Percentiles rank a stretch among this genome's conserved stretches.
Evolutionary conservation across 345 rosid genomes (phyloP).

Genomic region (Citrus reticulata): DNA sequence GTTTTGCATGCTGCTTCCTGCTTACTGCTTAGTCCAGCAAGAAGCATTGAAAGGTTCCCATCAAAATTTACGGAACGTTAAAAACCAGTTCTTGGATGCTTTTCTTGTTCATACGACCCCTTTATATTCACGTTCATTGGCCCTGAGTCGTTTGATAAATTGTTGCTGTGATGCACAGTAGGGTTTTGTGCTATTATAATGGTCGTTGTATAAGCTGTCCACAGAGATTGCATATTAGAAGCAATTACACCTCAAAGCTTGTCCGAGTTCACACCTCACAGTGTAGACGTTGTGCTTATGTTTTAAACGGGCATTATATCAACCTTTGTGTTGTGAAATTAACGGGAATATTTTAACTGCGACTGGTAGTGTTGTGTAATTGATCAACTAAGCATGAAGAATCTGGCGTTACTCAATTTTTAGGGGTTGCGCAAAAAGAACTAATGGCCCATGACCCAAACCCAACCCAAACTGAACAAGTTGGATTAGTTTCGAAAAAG

Average conservation of each 20-base stretch:
- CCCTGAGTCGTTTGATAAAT: not conserved
- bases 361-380: not conserved
- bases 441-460: no score
- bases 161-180: not conserved
- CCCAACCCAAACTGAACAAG: no score
- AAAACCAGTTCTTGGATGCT: not conserved
- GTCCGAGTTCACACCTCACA: not conserved
- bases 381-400: no score
- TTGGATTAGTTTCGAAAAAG: no score
- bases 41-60: not conserved
- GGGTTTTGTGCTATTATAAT: not conserved
- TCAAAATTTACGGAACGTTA: not conserved
- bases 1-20: not conserved
- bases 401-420: no score
- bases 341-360: not conserved
- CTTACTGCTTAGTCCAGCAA: not conserved
- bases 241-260: not conserved
- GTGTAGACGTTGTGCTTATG: not conserved
- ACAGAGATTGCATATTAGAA: not conserved
- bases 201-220: not conserved
- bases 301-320: not conserved
- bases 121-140: not conserved
- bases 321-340: not conserved
- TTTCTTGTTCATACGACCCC: not conserved
- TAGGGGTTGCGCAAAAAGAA: no score